Evolutionary conservation across 163 green algal species (phyloP).

Genomic region (Scenedesmus sp.): DNA sequence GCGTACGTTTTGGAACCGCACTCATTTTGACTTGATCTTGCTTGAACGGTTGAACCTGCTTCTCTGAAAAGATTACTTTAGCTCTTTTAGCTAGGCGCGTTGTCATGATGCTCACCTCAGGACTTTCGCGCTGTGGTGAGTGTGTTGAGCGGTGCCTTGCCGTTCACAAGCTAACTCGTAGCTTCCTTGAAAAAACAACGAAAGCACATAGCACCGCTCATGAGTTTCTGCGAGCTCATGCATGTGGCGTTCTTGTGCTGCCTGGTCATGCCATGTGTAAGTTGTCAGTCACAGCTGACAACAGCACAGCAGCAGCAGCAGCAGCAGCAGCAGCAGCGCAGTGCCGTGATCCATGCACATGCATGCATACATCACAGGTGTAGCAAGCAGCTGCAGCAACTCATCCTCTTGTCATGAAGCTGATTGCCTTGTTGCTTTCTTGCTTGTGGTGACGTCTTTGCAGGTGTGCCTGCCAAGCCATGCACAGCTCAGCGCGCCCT

Average conservation of each 20-base stretch:
- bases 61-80: neutral
- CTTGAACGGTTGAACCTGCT: neutral
- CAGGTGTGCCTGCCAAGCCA: neutral
- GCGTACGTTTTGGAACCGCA: neutral
- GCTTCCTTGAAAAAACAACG: too few relatives aligned
- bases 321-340: neutral
- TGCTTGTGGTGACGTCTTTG: neutral
- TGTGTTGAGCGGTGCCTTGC: neutral
- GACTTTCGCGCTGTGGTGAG: constrained; percentile 6
- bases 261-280: neutral
- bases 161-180: neutral
- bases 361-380: neutral
- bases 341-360: neutral
- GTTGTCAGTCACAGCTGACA: neutral
- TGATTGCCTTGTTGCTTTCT: neutral
- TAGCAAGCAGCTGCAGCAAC: neutral
- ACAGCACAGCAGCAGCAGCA: neutral
- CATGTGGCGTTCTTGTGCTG: neutral
- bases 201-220: too few relatives aligned
- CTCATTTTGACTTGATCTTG: neutral
- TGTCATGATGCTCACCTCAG: neutral
- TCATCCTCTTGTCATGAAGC: neutral
- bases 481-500: neutral
- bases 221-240: neutral
- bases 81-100: neutral